phyloP scores from a whole-genome alignment of 352 stramenopile genomes.

The Pythium dissotocum region DNA sequence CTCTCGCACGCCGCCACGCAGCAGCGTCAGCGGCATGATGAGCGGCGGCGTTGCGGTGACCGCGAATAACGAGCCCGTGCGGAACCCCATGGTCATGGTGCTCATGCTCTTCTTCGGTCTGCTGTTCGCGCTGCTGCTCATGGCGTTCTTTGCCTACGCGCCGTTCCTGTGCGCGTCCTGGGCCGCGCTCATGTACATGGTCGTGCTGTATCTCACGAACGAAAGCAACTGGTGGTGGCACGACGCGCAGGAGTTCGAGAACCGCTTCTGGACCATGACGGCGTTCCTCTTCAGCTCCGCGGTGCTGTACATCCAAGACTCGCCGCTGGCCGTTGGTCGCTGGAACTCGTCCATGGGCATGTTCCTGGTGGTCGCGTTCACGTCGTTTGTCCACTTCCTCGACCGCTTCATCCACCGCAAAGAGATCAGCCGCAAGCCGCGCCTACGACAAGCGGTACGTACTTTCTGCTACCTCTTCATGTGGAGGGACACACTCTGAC shows the following conservation, averaged over 20 bases:
- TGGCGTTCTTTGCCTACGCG: conserved; percentile 84
- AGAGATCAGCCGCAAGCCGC: conserved; percentile 63
- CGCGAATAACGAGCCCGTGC: conserved; percentile 40
- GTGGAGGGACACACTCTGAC: background rate
- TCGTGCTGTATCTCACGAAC: conserved; percentile 78
- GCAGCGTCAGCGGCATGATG: background rate
- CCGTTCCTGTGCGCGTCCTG: conserved; percentile 79
- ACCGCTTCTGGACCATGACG: conserved; percentile 96
- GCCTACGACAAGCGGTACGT: conserved; percentile 47
- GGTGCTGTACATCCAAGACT: conserved; percentile 95
- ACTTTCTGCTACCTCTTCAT: background rate
- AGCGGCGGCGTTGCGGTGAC: background rate
- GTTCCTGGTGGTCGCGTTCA: conserved; percentile 80
- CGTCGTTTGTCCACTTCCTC: conserved; percentile 75
- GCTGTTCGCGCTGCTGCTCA: conserved; percentile 60
- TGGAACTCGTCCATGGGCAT: conserved; percentile 75
- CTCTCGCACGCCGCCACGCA: conserved; percentile 16
- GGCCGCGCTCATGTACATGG: conserved; percentile 82
- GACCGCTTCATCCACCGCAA: conserved; percentile 80
- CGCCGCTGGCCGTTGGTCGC: conserved; percentile 78
- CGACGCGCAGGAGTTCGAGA: conserved; percentile 95
- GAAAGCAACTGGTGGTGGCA: conserved; percentile 87
- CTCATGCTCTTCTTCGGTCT: conserved; percentile 67
- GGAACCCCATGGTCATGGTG: conserved; percentile 71
- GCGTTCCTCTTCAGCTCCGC: conserved; percentile 91